Base-by-base conservation (phyloP, 1,284 basidiomycete species). In the Bjerkandera adusta region DNA sequence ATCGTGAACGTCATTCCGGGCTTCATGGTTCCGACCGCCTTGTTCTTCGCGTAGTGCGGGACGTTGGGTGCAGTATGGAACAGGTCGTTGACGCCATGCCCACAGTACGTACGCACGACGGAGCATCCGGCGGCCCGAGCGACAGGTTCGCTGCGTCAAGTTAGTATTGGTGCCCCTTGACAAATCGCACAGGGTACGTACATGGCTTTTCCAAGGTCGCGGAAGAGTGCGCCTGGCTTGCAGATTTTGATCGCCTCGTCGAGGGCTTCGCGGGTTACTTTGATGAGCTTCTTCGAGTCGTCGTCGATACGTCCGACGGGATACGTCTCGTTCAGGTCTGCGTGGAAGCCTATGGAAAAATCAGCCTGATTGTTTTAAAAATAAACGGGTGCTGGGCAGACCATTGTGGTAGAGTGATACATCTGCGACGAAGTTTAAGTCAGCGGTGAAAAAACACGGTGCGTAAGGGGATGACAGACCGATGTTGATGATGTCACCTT, bases 401-500 rank as follows among this genome's bases (percentile, higher is more conserved):
- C 85, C 85, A 51, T 90, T 78, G 58, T 87, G 81, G 62, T 81
- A 89, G 2, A 86, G 58, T 7, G 77, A 71, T 41, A 87, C 70
- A 58, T 87, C 83, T 86, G 44, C 36, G 40, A 33, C 38, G 21
- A 36, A 7, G 36, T 8, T 32, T 22, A 27, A 37, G 18, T 38
- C 26, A 29, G 45, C 15, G 18, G 10, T 16, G 16, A 35, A 35
- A 16, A 12, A 24, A 6, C 21, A 44, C 20, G 8, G 22, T 20
- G 13, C 3, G 21, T n/a, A 35, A 11, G 21, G 12, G 22, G 12
- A 26, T 16, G 18, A 3, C 46, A 68, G 59, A 89, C 84, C 96
- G 38, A 96, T 81, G 66, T 97, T 97, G 64, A 97, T 72, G 57
- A 97, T 97, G 67, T 97, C 95, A 21, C 94, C 94, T 57, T 96